These are phyloP conservation scores for Quercus tomentella DNA, from an alignment of 331 rosid genomes.

Conservation along the genomic window DNA sequence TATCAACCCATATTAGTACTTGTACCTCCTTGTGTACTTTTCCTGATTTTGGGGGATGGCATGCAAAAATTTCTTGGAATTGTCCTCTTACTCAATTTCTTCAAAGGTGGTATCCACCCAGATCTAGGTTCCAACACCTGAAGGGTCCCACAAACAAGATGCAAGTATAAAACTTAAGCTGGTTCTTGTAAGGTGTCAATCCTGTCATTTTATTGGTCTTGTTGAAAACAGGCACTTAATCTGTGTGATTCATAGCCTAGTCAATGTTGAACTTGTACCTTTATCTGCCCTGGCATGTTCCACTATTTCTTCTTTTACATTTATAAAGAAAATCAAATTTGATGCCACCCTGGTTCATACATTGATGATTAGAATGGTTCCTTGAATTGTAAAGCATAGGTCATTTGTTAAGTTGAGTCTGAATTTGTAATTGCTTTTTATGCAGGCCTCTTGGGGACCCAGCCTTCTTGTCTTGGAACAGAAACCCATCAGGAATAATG, in stretches of 20 bases:
- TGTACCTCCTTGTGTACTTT: background rate
- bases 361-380: background rate
- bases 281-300: background rate
- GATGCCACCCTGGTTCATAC: background rate
- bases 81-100: background rate
- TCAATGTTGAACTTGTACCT: background rate
- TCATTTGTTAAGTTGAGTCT: background rate
- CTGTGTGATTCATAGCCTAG: background rate
- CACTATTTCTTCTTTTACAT: background rate
- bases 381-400: background rate
- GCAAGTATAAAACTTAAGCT: background rate
- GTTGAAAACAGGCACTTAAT: background rate
- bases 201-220: background rate
- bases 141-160: background rate
- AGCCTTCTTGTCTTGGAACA: constrained; percentile 86
- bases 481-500: background rate
- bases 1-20: background rate
- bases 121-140: background rate
- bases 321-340: background rate
- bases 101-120: background rate
- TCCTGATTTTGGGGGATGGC: background rate
- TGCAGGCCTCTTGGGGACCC: constrained; percentile 97
- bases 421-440: constrained; percentile 10
- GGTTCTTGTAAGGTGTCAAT: background rate
- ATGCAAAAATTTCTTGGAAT: too few species aligned